Evolutionary conservation across 192 early-diverging fungal genomes (phyloP).

Genomic region (Glomus cerebriforme): DNA sequence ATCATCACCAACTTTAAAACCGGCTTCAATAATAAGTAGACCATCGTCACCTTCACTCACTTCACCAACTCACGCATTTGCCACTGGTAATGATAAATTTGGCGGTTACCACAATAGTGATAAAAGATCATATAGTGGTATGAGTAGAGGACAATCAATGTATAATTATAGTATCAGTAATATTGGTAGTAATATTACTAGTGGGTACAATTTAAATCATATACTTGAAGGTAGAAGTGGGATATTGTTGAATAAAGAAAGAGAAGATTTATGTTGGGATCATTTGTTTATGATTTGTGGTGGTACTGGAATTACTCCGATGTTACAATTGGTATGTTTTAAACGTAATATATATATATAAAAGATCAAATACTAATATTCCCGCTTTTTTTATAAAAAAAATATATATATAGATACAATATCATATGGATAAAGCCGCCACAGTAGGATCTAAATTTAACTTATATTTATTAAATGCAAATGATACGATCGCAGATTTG

Average conservation of each 20-base stretch:
- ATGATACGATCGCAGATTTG: background rate
- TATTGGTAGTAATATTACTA: background rate
- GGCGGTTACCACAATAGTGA: too few species aligned
- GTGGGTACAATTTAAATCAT: background rate
- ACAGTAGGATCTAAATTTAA: background rate
- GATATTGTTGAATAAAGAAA: constrained; percentile 19
- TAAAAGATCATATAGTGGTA: background rate
- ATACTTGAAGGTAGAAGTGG: background rate
- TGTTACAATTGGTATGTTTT: constrained; percentile 20
- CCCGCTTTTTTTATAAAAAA: background rate
- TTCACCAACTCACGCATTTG: too few species aligned
- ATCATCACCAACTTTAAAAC: background rate
- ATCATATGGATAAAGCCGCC: background rate
- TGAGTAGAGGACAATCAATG: too few species aligned
- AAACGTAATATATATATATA: too few species aligned
- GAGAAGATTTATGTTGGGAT: constrained; percentile 27
- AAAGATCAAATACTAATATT: background rate
- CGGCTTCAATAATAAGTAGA: background rate
- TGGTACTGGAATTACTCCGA: constrained; percentile 31
- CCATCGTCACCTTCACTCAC: background rate
- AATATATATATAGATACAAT: too few species aligned
- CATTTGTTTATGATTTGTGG: constrained; percentile 31
- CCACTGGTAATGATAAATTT: background rate
- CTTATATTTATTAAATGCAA: constrained; percentile 4
- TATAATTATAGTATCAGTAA: background rate